Percentiles rank a stretch among this genome's conserved stretches.
Evolutionary conservation across 768 basidiomycete genomes (phyloP).

Genomic region (Agaricus sinodeliciosus): DNA sequence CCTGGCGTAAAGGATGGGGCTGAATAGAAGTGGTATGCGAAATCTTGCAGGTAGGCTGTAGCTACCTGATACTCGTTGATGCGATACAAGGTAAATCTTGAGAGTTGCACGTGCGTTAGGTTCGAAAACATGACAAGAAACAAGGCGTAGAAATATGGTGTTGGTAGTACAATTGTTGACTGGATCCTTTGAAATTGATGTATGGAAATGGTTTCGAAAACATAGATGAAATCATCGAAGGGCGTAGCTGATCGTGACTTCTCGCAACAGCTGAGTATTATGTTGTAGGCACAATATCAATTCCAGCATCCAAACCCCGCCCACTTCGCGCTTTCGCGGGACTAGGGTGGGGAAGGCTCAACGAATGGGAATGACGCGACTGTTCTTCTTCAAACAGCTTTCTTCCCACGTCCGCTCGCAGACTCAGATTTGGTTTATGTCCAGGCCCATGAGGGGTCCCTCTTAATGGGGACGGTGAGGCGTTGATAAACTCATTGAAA

Average conservation of each 20-base stretch:
- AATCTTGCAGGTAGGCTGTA: neutral
- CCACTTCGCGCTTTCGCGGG: constrained; percentile 23
- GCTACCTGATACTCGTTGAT: neutral
- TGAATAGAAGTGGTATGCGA: constrained; percentile 10
- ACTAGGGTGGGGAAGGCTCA: constrained; percentile 3
- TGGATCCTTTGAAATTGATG: constrained; percentile 2
- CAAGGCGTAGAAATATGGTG: constrained; percentile 18
- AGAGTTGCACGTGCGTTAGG: neutral
- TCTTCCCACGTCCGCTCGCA: constrained; percentile 58
- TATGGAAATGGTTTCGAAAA: constrained; percentile 3
- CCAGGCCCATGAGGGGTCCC: constrained; percentile 17
- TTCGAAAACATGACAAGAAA: constrained; percentile 29
- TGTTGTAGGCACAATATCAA: constrained; percentile 35
- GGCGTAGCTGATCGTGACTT: constrained; percentile 1
- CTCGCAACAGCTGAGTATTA: constrained; percentile 14
- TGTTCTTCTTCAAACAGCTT: constrained; percentile 70
- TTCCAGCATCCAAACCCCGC: constrained; percentile 32
- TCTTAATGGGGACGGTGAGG: constrained; percentile 56
- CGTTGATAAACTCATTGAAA: constrained; percentile 66
- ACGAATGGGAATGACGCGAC: constrained; percentile 26
- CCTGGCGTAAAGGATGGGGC: constrained; percentile 13
- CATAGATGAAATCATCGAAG: neutral
- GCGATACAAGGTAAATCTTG: neutral
- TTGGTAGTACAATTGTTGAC: constrained; percentile 8
- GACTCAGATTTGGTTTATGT: constrained; percentile 38